Conservation (phyloP, 768 basidiomycete genomes). For the Lactarius hatsudake region DNA sequence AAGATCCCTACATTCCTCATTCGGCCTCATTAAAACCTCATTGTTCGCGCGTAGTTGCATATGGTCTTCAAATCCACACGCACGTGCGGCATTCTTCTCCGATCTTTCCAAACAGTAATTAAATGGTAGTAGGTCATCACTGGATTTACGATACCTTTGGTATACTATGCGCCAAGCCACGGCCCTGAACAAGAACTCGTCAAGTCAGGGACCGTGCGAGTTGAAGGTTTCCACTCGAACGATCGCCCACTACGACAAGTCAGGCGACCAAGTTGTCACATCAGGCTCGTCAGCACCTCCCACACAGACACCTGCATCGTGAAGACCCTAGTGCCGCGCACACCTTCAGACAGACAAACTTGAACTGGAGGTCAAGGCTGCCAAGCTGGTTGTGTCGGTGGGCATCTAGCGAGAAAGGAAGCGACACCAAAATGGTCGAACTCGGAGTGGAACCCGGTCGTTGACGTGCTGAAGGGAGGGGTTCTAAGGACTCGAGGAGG, state of each 20-base stretch:
- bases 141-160: no score
- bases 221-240: no score
- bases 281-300: no score
- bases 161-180: not conserved
- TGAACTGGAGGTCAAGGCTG: not conserved
- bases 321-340: not conserved
- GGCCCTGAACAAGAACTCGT: no score
- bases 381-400: no score
- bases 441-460: not conserved
- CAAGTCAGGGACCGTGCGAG: no score
- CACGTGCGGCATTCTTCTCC: not conserved
- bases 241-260: no score
- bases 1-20: not conserved
- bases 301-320: not conserved
- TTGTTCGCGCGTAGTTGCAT: not conserved
- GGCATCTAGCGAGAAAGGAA: not conserved
- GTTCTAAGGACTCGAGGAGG: no score
- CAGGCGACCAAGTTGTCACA: no score
- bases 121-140: not conserved
- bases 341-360: not conserved
- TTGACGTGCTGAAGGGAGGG: no score
- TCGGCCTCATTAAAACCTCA: not conserved
- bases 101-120: no score
- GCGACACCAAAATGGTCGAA: not conserved
- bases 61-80: not conserved